Base-by-base conservation (phyloP, 75 land plant genomes). In the Cupressus sempervirens region DNA sequence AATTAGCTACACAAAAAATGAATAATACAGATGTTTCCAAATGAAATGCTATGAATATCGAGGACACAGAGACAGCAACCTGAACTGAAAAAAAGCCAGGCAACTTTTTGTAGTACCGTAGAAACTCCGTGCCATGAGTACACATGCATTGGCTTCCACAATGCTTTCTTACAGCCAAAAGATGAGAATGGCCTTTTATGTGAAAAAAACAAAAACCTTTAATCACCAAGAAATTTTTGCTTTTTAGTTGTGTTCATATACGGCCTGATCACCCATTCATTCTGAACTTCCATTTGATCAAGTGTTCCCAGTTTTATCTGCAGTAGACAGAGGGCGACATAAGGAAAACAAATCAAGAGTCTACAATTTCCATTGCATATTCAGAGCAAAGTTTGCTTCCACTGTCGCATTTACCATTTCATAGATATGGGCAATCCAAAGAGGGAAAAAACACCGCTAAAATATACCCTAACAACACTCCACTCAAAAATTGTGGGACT, bases 221-320 rank as follows among this genome's bases (percentile, higher is more conserved):
- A 82, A 82, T 53, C 83, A 83, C 92, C 98, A 87, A 98, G 92
- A 53, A 91, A 74, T n/a, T 90, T 94, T 34, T 88, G 81, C 77
- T 96, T 98, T 84, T 90, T 91, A 45, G 96, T 65, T 40, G 98
- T 90, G 86, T 98, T 98, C 95, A 96, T 98, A 87, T 95, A 98
- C 3, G 99, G 97, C 88, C 98, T 70, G 32, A 95, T 90, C 1
- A 94, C 98, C 97, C 95, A 98, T 81, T 98, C 99, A 80, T 76
- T 92, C 54, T 94, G 95, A 38, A 94, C 99, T 88, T 98, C 99
- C 40, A 26, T 84, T 75, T 96, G 97, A 85, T 98, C 99, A 80
- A 96, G 76, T 15, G 99, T 98, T 77, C 99, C 99, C 80, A 95
- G 85, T 84, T 98, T 96, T 80, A 98, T 89, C 99, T 97, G 93